Conservation (phyloP, 2,329 filamentous ascomycete genomes). For the Trichoderma citrinoviride region DNA sequence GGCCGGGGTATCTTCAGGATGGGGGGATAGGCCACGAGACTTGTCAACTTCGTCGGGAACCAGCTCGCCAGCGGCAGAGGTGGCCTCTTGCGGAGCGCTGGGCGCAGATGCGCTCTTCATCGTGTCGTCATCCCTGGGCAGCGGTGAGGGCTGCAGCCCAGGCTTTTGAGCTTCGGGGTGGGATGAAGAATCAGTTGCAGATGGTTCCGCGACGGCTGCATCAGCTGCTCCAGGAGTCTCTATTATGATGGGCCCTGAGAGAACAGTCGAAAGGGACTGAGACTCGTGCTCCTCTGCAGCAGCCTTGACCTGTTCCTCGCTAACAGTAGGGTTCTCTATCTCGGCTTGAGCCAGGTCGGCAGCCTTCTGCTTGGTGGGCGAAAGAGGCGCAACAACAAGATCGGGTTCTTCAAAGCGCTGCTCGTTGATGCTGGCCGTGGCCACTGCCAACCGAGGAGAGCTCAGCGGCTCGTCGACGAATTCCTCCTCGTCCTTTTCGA, state of each 20-base stretch:
- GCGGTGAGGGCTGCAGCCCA: not conserved
- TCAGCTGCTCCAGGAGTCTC: not conserved
- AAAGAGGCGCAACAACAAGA: slow-evolving; percentile 56
- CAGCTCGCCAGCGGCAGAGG: slow-evolving; percentile 20
- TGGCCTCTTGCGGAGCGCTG: slow-evolving; percentile 22
- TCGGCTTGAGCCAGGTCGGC: not conserved
- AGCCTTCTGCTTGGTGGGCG: slow-evolving; percentile 44
- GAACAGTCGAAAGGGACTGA: not conserved
- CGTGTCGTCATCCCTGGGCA: not conserved
- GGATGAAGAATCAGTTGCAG: not conserved
- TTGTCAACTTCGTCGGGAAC: slow-evolving; percentile 22
- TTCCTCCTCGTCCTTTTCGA: slow-evolving; percentile 62
- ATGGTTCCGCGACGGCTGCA: not conserved
- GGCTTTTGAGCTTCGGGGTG: not conserved
- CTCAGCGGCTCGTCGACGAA: slow-evolving; percentile 77
- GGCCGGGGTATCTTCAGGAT: slow-evolving; percentile 65
- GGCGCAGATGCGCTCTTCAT: not conserved
- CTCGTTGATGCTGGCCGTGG: slow-evolving; percentile 54
- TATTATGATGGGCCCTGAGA: slow-evolving; percentile 2
- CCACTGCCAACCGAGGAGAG: slow-evolving; percentile 62
- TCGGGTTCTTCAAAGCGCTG: slow-evolving; percentile 54
- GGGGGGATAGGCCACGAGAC: slow-evolving; percentile 45
- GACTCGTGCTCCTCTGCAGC: not conserved
- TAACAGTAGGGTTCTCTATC: not conserved
- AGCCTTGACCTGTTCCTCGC: not conserved